phyloP scores from a whole-genome alignment of 805 yeast genomes.

The Zygosaccharomyces siamensis region DNA sequence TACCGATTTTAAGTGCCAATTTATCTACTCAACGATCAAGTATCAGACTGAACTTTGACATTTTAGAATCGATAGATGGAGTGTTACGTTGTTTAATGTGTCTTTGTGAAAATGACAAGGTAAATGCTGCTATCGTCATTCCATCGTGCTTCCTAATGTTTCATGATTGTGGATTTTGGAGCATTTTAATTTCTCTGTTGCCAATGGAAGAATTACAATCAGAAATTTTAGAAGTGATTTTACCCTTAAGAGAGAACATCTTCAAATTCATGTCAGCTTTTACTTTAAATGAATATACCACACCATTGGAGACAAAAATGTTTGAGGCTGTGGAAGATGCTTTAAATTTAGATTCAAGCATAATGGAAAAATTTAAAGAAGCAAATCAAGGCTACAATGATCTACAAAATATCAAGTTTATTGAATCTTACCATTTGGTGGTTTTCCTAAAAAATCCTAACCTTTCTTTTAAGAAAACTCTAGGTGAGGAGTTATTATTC shows the following conservation, averaged over 20 bases:
- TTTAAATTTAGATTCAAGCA: constrained; percentile 9
- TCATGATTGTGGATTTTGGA: constrained; percentile 14
- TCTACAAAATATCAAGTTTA: constrained; percentile 25
- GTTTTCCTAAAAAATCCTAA: constrained; percentile 53
- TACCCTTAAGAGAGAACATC: constrained; percentile 11
- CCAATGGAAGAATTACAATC: constrained; percentile 11
- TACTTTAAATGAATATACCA: constrained; percentile 14
- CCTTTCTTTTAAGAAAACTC: constrained; percentile 55
- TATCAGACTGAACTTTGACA: not conserved
- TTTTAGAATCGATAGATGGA: constrained; percentile 10
- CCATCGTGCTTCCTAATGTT: constrained; percentile 11
- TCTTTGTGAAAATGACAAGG: constrained; percentile 10
- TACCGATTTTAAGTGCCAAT: constrained; percentile 7
- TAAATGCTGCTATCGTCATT: constrained; percentile 12
- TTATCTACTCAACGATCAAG: constrained; percentile 5
- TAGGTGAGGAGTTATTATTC: constrained; percentile 62
- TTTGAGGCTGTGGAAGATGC: constrained; percentile 12
- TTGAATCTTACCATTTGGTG: constrained; percentile 50
- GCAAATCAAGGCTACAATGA: constrained; percentile 11
- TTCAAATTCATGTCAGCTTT: constrained; percentile 11
- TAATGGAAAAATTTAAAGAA: constrained; percentile 9
- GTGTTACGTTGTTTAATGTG: constrained; percentile 7
- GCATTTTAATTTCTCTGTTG: constrained; percentile 13
- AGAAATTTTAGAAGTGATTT: constrained; percentile 14
- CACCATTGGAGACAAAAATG: constrained; percentile 11